Base-by-base conservation (phyloP, 1,284 basidiomycete genomes). In the Puccinia coronata region DNA sequence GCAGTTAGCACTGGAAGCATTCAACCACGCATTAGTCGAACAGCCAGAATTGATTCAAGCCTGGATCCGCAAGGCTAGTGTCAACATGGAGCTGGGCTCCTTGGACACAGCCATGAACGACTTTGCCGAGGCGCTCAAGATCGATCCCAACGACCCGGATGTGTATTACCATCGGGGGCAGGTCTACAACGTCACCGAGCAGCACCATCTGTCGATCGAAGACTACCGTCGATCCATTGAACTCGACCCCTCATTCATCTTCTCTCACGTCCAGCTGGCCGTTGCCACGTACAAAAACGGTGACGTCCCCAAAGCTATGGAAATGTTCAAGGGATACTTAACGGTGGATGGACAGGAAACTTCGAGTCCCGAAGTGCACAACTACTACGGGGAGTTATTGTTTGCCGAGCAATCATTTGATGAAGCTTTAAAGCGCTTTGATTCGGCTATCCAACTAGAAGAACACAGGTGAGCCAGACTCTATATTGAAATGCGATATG, bases 131-230 rank as follows among this genome's bases (percentile, higher is more conserved):
- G 97, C 97, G 0, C 92, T 96, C 85, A 89, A 90, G 85, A 90
- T 93, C 83, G 92, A 98, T 85, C 87, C 92, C 6, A 88, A 91
- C 74, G 95, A 99, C 87, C 92, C 96, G 0, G 97, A 99, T 87
- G 95, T 98, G 82, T 99, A 95, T 89, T 99, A 99, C 88, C 97
- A 99, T 87, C 94, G 96, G 84, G 97, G 96, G 51, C 97, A 99
- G 89, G 97, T 99, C 61, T 90, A 94, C 87, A 99, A 98, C 88
- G 98, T 99, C 87, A 93, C 96, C 88, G 92, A 92, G 87, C 92
- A 98, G 84, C 98, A 92, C 86, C 88, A 89, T 23, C 89, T 92
- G 71, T 96, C 96, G 0, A 92, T 95, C 47, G 90, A 91, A 84
- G 93, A 98, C 87, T 99, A 98, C 88, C 91, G 90, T 49, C 92